A percentile compares a stretch with the other conserved stretches of the same genome.
These are phyloP conservation scores for Candida sanyaensis DNA, from an alignment of 1,139 yeast genomes.

Conservation along the genomic window DNA sequence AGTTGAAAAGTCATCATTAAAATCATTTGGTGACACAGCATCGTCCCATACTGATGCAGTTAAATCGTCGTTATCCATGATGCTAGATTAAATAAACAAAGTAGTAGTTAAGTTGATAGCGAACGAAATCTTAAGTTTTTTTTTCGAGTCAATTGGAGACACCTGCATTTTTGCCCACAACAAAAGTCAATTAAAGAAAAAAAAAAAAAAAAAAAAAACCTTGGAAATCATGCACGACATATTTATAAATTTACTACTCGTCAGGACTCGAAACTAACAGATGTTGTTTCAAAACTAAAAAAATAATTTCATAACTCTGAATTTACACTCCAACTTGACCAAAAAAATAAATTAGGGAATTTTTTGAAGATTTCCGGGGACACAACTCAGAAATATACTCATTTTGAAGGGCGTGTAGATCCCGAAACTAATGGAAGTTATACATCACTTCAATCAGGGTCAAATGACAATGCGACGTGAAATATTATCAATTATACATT, in stretches of 20 bases:
- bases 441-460: too few relatives aligned
- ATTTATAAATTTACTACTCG: too few relatives aligned
- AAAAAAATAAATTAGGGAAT: background rate
- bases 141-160: too few relatives aligned
- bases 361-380: background rate
- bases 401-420: background rate
- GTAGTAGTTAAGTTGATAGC: background rate
- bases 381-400: background rate
- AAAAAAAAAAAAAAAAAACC: background rate
- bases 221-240: too few relatives aligned
- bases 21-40: conserved; percentile 24
- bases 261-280: too few relatives aligned
- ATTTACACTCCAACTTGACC: background rate
- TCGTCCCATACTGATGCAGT: conserved; percentile 44
- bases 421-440: background rate
- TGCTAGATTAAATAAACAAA: background rate
- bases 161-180: background rate
- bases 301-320: background rate
- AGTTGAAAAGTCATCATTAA: conserved; percentile 6
- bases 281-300: too few relatives aligned
- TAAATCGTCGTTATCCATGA: conserved; percentile 36
- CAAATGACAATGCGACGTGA: too few relatives aligned
- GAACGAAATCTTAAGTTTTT: background rate
- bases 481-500: too few relatives aligned
- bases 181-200: background rate